phyloP scores from a whole-genome alignment of 1,284 basidiomycete genomes.

The Austroboletus novae-zelandiae region DNA sequence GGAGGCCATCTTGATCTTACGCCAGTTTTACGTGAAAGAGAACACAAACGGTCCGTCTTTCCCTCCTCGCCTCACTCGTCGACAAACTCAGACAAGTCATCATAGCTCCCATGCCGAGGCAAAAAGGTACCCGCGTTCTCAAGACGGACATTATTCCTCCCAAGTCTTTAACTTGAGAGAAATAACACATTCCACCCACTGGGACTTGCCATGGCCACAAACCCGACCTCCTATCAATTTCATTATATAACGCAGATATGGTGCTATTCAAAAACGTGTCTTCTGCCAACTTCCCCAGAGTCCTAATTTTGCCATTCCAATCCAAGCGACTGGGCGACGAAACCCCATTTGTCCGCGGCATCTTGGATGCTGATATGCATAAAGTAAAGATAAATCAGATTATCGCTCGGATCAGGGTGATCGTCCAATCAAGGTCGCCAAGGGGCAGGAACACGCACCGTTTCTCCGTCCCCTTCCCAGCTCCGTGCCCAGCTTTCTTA shows the following conservation, averaged over 20 bases:
- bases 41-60: conserved; percentile 79
- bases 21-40: conserved; percentile 94
- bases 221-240: no score
- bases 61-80: conserved; percentile 1
- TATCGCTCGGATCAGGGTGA: conserved; percentile 2
- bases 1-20: conserved; percentile 93
- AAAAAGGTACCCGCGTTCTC: conserved; percentile 68
- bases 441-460: conserved; percentile 39
- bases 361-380: conserved; percentile 58
- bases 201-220: no score
- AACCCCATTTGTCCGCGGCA: conserved; percentile 73
- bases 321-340: conserved; percentile 67
- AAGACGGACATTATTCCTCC: conserved; percentile 61
- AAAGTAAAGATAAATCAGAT: conserved; percentile 6
- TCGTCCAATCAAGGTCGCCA: neutral
- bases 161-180: conserved; percentile 7
- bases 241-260: neutral
- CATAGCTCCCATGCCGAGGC: conserved; percentile 73
- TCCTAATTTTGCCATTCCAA: conserved; percentile 36
- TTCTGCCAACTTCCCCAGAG: neutral
- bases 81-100: conserved; percentile 6
- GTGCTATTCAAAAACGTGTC: neutral
- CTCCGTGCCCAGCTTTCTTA: conserved; percentile 78
- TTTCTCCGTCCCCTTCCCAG: conserved; percentile 76
- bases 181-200: no score